phyloP scores from a whole-genome alignment of 805 yeast genomes.

The Yarrowia sp. region DNA sequence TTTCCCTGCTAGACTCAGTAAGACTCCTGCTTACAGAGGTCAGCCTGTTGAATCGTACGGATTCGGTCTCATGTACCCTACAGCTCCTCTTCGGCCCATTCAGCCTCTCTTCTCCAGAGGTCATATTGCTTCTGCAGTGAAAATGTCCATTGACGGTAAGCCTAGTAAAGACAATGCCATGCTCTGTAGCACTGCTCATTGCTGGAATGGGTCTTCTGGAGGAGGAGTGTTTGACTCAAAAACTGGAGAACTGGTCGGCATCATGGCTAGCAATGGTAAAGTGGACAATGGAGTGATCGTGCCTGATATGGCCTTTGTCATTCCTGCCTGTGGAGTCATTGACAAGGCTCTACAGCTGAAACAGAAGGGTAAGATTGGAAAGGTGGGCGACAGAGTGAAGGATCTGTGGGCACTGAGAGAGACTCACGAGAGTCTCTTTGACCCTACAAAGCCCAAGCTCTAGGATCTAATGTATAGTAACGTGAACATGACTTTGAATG shows the following conservation, averaged over 20 bases:
- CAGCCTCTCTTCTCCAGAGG: slow-evolving; percentile 49
- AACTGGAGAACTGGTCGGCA: slow-evolving; percentile 47
- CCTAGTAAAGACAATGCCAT: slow-evolving; percentile 41
- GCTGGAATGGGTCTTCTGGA: slow-evolving; percentile 54
- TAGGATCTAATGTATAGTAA: background rate
- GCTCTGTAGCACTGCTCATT: slow-evolving; percentile 49
- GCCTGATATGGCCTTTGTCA: slow-evolving; percentile 51
- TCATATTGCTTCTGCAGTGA: slow-evolving; percentile 42
- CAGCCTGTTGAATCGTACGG: slow-evolving; percentile 48
- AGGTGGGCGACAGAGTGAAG: slow-evolving; percentile 40
- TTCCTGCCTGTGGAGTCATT: slow-evolving; percentile 46
- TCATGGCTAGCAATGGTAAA: slow-evolving; percentile 52
- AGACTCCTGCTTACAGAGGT: slow-evolving; percentile 41
- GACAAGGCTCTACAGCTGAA: slow-evolving; percentile 43
- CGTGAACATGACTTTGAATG: background rate
- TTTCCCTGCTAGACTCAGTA: slow-evolving; percentile 43
- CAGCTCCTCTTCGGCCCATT: slow-evolving; percentile 41
- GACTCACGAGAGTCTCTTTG: slow-evolving; percentile 41
- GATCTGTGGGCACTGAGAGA: slow-evolving; percentile 42
- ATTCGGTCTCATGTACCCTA: slow-evolving; percentile 49
- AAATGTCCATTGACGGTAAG: slow-evolving; percentile 41
- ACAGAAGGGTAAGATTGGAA: slow-evolving; percentile 22
- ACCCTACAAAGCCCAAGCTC: slow-evolving; percentile 17
- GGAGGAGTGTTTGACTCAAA: slow-evolving; percentile 47
- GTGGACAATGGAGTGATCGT: slow-evolving; percentile 49